These are phyloP conservation scores for Malus fusca DNA, from an alignment of 306 rosid genomes.

Conservation along the genomic window DNA sequence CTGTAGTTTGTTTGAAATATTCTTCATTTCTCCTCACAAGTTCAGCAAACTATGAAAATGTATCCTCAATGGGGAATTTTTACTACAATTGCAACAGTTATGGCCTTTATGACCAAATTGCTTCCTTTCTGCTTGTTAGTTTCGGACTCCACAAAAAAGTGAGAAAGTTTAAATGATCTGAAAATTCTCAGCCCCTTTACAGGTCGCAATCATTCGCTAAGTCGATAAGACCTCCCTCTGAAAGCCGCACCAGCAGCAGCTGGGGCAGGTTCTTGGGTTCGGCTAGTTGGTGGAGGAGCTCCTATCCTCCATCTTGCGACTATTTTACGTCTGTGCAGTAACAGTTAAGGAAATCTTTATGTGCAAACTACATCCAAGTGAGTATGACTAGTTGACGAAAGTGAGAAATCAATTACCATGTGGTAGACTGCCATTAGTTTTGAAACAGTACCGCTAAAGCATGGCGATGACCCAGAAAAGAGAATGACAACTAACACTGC, in stretches of 20 bases:
- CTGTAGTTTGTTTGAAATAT: neutral
- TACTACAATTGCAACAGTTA: constrained; percentile 4
- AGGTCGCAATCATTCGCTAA: constrained; percentile 28
- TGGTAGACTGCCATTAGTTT: neutral
- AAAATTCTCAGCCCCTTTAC: constrained; percentile 1
- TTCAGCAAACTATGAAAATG: neutral
- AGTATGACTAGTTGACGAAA: neutral
- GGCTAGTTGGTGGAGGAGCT: constrained; percentile 41
- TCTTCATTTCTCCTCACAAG: neutral
- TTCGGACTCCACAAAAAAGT: constrained; percentile 14
- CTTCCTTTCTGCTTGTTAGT: constrained; percentile 19
- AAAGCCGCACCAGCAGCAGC: constrained; percentile 57
- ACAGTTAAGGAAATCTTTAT: constrained; percentile 35
- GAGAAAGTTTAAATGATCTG: neutral
- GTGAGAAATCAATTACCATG: neutral
- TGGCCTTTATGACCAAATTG: neutral
- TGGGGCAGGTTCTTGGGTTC: constrained; percentile 26
- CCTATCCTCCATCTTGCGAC: constrained; percentile 83
- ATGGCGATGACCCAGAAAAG: neutral
- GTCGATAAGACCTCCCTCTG: constrained; percentile 83
- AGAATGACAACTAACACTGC: neutral
- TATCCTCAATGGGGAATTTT: neutral
- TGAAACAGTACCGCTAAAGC: neutral
- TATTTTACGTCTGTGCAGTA: constrained; percentile 49
- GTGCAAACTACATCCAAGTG: neutral